phyloP scores from a whole-genome alignment of 495 filamentous ascomycete genomes.

The Stereocaulon alpinum region DNA sequence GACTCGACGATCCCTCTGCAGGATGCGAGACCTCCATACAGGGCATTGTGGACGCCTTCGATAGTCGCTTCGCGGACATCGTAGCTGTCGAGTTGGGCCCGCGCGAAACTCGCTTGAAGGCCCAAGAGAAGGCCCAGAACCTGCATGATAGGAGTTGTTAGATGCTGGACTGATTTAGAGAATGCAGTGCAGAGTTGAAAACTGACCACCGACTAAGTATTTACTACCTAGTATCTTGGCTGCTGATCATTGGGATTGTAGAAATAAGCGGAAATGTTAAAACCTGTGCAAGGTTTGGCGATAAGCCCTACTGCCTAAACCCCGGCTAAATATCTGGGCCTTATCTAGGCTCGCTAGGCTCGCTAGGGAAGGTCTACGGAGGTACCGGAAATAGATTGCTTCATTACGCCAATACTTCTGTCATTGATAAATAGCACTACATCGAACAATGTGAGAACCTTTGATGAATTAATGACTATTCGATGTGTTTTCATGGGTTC shows the following conservation, averaged over 20 bases:
- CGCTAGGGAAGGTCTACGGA: no score
- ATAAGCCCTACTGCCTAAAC: no score
- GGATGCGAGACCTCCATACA: conserved; percentile 38
- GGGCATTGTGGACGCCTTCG: conserved; percentile 39
- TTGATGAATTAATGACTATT: not conserved
- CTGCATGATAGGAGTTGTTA: not conserved
- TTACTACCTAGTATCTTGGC: no score
- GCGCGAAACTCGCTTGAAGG: not conserved
- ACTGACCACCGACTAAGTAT: no score
- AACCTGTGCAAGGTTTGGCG: no score
- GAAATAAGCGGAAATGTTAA: no score
- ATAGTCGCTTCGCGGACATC: conserved; percentile 49
- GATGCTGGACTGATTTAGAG: no score
- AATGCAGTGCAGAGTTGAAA: no score
- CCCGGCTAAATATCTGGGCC: no score
- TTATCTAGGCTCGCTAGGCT: not conserved
- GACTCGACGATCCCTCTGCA: conserved; percentile 43
- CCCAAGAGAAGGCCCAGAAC: not conserved
- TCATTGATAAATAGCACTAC: not conserved
- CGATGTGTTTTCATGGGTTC: not conserved
- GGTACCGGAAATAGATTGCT: not conserved
- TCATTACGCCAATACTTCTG: not conserved
- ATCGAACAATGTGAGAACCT: no score
- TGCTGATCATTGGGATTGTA: no score
- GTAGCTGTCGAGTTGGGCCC: conserved; percentile 4